phyloP scores from a whole-genome alignment of 1,284 basidiomycete genomes.

The Leucoagaricus sp. region DNA sequence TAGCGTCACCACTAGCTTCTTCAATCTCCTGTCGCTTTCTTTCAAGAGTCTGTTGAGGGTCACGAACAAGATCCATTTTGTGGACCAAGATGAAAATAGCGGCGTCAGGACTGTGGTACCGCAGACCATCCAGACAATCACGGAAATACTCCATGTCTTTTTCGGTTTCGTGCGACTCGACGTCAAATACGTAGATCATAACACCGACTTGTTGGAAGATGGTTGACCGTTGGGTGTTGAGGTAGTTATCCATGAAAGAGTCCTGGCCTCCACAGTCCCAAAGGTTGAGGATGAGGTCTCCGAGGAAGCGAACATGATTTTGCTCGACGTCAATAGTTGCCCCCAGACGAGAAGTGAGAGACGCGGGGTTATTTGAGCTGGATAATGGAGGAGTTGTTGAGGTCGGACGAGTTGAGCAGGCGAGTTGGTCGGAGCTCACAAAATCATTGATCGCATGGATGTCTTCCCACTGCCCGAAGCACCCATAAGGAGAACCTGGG shows the following conservation, averaged over 20 bases:
- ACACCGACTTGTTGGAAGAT: conserved; percentile 97
- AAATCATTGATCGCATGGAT: conserved; percentile 98
- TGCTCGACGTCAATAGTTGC: conserved; percentile 98
- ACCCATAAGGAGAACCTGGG: conserved; percentile 90
- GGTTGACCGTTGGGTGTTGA: conserved; percentile 85
- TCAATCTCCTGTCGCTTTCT: conserved; percentile 71
- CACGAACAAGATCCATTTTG: conserved; percentile 91
- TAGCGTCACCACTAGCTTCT: conserved; percentile 60
- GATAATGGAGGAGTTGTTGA: conserved; percentile 12
- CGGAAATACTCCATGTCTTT: conserved; percentile 88
- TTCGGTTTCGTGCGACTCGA: conserved; percentile 72
- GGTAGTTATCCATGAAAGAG: conserved; percentile 96
- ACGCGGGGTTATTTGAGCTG: conserved; percentile 93
- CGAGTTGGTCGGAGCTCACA: conserved; percentile 58
- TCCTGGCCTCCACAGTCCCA: conserved; percentile 99
- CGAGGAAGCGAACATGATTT: conserved; percentile 95
- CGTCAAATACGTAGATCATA: conserved; percentile 98
- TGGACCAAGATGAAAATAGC: conserved; percentile 92
- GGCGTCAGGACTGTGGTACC: conserved; percentile 78
- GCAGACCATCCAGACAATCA: conserved; percentile 81
- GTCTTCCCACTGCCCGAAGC: conserved; percentile 91
- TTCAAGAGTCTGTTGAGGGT: conserved; percentile 60
- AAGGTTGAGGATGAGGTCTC: conserved; percentile 90
- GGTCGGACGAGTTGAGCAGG: conserved; percentile 16
- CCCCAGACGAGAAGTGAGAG: conserved; percentile 88